These are phyloP conservation scores for Annulohypoxylon nitens DNA, from an alignment of 495 filamentous ascomycete genomes.

Conservation along the genomic window DNA sequence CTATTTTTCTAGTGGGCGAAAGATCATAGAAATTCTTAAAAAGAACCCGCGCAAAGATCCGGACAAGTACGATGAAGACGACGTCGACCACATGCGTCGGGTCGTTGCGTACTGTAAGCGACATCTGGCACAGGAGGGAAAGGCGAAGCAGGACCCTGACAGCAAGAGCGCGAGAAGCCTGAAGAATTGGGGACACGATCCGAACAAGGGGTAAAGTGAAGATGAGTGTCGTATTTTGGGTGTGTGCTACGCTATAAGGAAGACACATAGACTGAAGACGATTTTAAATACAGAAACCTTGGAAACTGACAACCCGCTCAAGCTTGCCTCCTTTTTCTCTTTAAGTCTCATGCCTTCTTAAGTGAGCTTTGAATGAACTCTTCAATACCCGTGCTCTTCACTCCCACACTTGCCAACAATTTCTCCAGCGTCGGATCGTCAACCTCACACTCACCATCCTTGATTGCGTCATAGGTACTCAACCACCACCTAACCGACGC, in stretches of 20 bases:
- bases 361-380: conserved; percentile 31
- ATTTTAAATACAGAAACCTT: background rate
- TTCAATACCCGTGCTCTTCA: conserved; percentile 54
- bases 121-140: conserved; percentile 74
- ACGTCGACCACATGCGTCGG: conserved; percentile 74
- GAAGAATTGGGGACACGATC: conserved; percentile 80
- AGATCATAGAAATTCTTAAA: conserved; percentile 73
- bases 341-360: background rate
- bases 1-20: conserved; percentile 62
- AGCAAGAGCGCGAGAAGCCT: conserved; percentile 70
- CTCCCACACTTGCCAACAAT: conserved; percentile 52
- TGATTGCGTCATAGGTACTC: conserved; percentile 59
- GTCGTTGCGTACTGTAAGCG: conserved; percentile 71
- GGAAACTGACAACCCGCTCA: background rate
- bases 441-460: conserved; percentile 58
- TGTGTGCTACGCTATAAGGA: background rate
- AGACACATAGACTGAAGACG: background rate
- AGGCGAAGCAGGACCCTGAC: conserved; percentile 55
- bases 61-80: conserved; percentile 65
- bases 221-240: background rate
- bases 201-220: conserved; percentile 58
- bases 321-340: no score
- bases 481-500: conserved; percentile 60
- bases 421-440: conserved; percentile 56
- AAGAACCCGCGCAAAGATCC: conserved; percentile 70